Percentiles rank a stretch among this genome's conserved stretches.
Conservation (phyloP, 495 filamentous ascomycete species). For the Extremus antarcticus region DNA sequence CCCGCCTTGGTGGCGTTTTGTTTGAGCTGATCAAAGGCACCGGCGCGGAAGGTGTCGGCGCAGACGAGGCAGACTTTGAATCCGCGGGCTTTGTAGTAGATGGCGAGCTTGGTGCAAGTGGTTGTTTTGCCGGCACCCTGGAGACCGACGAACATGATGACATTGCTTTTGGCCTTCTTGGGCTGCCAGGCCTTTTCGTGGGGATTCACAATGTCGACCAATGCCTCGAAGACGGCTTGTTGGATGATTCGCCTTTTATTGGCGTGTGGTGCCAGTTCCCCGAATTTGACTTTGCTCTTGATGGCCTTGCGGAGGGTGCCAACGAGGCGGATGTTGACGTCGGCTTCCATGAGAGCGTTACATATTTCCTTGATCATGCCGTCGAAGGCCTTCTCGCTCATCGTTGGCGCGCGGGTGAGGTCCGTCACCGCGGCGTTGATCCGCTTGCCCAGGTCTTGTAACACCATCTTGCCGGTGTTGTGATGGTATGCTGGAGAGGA, state of each 20-base stretch:
- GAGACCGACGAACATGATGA: constrained; percentile 98
- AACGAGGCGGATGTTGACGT: constrained; percentile 94
- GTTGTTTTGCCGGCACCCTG: constrained; percentile 98
- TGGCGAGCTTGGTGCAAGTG: constrained; percentile 91
- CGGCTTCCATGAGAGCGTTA: constrained; percentile 83
- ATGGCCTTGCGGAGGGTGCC: constrained; percentile 87
- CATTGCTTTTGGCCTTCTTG: constrained; percentile 89
- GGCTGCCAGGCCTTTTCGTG: constrained; percentile 94
- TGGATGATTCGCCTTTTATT: constrained; percentile 99
- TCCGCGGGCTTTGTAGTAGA: constrained; percentile 87
- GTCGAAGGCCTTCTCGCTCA: constrained; percentile 98
- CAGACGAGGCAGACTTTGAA: constrained; percentile 94
- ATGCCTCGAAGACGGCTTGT: constrained; percentile 94
- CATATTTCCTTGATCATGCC: constrained; percentile 96
- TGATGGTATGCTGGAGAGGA: background rate
- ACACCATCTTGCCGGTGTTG: constrained; percentile 57
- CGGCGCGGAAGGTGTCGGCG: constrained; percentile 95
- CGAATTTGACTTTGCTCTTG: constrained; percentile 80
- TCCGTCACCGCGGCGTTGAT: constrained; percentile 95
- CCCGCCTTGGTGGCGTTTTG: constrained; percentile 98
- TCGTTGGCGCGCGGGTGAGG: constrained; percentile 77
- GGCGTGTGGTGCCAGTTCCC: constrained; percentile 71
- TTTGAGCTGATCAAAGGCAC: constrained; percentile 96
- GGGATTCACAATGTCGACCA: constrained; percentile 89
- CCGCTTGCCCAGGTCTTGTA: constrained; percentile 95